Evolutionary conservation across 164 flowering plant species (phyloP).

Genomic region (Vitis rupestris): DNA sequence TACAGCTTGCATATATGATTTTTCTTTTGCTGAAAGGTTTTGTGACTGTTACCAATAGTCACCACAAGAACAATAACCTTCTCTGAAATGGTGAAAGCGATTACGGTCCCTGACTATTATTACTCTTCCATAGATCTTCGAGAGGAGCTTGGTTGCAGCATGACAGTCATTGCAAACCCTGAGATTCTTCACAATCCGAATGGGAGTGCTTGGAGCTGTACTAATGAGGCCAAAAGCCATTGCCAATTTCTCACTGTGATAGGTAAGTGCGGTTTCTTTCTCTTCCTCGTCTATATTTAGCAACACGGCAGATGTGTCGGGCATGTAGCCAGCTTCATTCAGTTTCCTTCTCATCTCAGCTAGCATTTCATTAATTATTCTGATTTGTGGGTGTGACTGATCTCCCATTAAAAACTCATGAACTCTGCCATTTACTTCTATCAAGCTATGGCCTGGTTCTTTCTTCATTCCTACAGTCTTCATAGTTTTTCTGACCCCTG

Average conservation of each 20-base stretch:
- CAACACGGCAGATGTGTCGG: constrained; percentile 33
- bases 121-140: constrained; percentile 40
- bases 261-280: constrained; percentile 43
- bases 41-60: constrained; percentile 43
- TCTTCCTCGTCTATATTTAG: constrained; percentile 49
- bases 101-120: constrained; percentile 54
- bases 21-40: no score
- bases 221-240: constrained; percentile 49
- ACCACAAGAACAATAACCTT: constrained; percentile 50
- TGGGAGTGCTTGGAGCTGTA: constrained; percentile 37
- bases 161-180: constrained; percentile 34
- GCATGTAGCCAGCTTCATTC: constrained; percentile 33
- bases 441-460: constrained; percentile 48
- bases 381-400: constrained; percentile 26
- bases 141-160: constrained; percentile 24
- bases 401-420: constrained; percentile 49
- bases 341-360: constrained; percentile 46
- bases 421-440: constrained; percentile 44
- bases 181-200: constrained; percentile 48
- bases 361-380: constrained; percentile 32
- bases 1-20: no score
- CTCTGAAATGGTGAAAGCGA: constrained; percentile 50
- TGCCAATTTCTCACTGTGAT: constrained; percentile 57
- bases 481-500: constrained; percentile 39
- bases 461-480: constrained; percentile 37